phyloP scores from a whole-genome alignment of 768 basidiomycete genomes.

The Xanthoconium purpureum region DNA sequence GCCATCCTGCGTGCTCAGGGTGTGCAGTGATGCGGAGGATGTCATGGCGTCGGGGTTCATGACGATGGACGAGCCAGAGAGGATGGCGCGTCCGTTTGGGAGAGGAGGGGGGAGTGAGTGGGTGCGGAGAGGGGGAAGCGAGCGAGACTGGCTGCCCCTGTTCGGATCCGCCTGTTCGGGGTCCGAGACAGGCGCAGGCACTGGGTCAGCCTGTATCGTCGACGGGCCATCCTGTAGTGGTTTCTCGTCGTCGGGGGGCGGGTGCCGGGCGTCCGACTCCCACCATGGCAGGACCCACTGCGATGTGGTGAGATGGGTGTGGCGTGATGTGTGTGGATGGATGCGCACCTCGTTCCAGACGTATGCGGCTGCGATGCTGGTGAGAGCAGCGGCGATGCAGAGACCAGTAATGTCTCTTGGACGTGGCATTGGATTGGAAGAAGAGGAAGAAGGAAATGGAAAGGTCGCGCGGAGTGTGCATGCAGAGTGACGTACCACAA shows the following conservation, averaged over 20 bases:
- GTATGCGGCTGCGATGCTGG: conserved; percentile 23
- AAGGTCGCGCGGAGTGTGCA: no score
- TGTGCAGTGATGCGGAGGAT: not conserved
- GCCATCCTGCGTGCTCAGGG: not conserved
- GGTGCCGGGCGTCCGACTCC: not conserved
- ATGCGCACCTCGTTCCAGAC: conserved; percentile 16
- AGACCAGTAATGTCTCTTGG: conserved; percentile 11
- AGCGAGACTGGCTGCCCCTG: not conserved
- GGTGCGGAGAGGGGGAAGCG: conserved; percentile 5
- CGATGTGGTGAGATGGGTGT: not conserved
- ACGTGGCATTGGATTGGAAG: conserved; percentile 3
- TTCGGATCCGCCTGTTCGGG: not conserved
- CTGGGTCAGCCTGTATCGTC: no score
- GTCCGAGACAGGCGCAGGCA: not conserved
- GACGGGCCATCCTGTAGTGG: no score
- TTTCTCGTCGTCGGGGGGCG: not conserved
- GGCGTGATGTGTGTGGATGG: not conserved
- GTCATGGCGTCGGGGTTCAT: not conserved
- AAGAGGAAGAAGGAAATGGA: not conserved
- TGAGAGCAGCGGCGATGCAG: conserved; percentile 11
- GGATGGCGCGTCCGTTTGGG: conserved; percentile 1
- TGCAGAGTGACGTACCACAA: no score
- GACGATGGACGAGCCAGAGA: not conserved
- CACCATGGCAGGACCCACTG: conserved; percentile 16
- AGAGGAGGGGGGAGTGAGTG: conserved; percentile 9